Percentiles rank a stretch among this genome's conserved stretches.
phyloP scores from a whole-genome alignment of 2,329 filamentous ascomycete genomes.

The Cladosporium sp. region DNA sequence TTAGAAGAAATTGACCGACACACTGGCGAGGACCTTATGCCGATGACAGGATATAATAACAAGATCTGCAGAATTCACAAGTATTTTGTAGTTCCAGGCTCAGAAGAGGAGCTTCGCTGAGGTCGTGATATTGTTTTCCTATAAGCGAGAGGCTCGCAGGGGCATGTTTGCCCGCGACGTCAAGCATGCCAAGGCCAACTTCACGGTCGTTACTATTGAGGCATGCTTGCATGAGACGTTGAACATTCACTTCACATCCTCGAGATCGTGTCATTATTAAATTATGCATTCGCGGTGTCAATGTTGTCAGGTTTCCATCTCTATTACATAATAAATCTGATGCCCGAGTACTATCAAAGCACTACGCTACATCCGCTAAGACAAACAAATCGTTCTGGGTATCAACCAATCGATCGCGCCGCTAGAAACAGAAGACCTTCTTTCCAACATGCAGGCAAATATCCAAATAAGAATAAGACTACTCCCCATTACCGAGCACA shows the following conservation, averaged over 20 bases:
- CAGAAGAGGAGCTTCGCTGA: not conserved
- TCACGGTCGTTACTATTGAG: too few relatives aligned
- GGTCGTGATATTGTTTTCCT: not conserved
- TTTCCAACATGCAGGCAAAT: not conserved
- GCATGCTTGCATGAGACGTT: too few relatives aligned
- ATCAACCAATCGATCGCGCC: constrained; percentile 11
- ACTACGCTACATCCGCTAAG: not conserved
- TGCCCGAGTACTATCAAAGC: not conserved
- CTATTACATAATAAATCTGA: not conserved
- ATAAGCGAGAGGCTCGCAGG: not conserved
- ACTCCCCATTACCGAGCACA: constrained; percentile 33
- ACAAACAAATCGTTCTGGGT: constrained; percentile 2
- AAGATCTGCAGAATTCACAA: too few relatives aligned
- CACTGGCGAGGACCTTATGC: too few relatives aligned
- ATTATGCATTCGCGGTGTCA: too few relatives aligned
- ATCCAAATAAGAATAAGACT: not conserved
- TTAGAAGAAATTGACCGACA: too few relatives aligned
- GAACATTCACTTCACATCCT: too few relatives aligned
- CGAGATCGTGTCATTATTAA: too few relatives aligned
- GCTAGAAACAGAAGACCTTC: not conserved
- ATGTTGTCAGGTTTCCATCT: too few relatives aligned
- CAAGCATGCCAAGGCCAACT: not conserved
- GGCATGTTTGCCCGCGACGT: not conserved
- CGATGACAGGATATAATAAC: too few relatives aligned
- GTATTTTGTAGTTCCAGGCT: not conserved